Base-by-base conservation (phyloP, 768 basidiomycete species). In the Rhizopogon vinicolor region DNA sequence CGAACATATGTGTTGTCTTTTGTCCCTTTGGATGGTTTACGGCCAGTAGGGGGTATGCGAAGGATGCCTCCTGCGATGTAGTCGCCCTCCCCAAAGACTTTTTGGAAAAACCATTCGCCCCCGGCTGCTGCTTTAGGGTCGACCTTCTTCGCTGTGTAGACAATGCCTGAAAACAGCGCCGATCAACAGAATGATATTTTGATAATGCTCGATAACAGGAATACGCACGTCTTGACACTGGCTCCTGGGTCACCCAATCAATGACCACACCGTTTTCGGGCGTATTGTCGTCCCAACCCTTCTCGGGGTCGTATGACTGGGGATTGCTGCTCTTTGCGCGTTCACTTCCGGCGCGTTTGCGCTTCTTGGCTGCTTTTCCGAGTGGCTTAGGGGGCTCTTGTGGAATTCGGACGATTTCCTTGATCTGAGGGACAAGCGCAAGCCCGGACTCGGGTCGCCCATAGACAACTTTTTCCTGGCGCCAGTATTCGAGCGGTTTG, bases 1-100 rank as follows among this genome's bases (percentile, higher is more conserved):
- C 90, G 61, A 58, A 93, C 92, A 67, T 91, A 95, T 25, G 91
- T 91, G 62, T 98, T 99, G 64, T 98, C 97, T 66, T 90, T 94
- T 1, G 93, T 84, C 22, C 82, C 80, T 68, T 98, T 98, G 56
- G 81, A 84, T 13, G 90, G 89, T 70, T 99, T 99, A 57, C 81
- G 76, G n/a, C 82, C 81, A 7, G 81, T 75, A 1, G 89, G 83
- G 4, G 93, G 93, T 41, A 98, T 88, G 52, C 81, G 76, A 44
- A 98, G 77, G 59, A 93, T 84, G 0, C 97, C 97, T 31, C 92
- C 88, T 1, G 94, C 96, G 57, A 98, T 84, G 66, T 91, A 98
- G 44, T 91, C 85, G 44, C 85, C 90, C 59, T 98, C 96, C 28
- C 88, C 86, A 63, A 95, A 96, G 19, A 97, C 81, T 72, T 93